A percentile compares a stretch with the other conserved stretches of the same genome.
Evolutionary conservation across 2,329 filamentous ascomycete genomes (phyloP).

Genomic region (Epichloe typhina): DNA sequence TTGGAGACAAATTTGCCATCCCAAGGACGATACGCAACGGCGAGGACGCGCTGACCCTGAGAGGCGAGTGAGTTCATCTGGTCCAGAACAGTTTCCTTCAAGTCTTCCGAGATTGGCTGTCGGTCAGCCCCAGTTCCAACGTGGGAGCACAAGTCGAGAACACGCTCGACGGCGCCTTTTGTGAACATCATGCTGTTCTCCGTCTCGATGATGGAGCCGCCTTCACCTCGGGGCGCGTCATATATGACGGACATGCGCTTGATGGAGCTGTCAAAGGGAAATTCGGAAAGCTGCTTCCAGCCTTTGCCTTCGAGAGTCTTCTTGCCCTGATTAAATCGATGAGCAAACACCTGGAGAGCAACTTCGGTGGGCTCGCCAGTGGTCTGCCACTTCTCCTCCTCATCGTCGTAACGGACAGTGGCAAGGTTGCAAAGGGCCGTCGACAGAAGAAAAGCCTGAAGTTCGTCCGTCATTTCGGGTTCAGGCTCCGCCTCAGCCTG

Average conservation of each 20-base stretch:
- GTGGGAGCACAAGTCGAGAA: slow-evolving; percentile 42
- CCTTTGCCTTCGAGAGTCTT: slow-evolving; percentile 35
- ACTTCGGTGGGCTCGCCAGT: slow-evolving; percentile 64
- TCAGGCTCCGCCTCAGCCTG: slow-evolving; percentile 21
- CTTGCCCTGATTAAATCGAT: slow-evolving; percentile 50
- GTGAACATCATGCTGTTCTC: slow-evolving; percentile 40
- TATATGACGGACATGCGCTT: slow-evolving; percentile 75
- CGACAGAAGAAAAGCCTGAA: slow-evolving; percentile 38
- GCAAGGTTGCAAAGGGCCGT: slow-evolving; percentile 53
- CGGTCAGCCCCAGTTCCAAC: slow-evolving; percentile 29
- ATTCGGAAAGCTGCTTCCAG: slow-evolving; percentile 56
- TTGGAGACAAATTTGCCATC: slow-evolving; percentile 33
- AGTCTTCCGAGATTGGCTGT: slow-evolving; percentile 34
- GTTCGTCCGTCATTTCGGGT: slow-evolving; percentile 34
- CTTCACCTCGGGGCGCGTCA: slow-evolving; percentile 30
- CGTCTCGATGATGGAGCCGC: slow-evolving; percentile 23
- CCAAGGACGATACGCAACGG: slow-evolving; percentile 51
- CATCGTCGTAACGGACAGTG: slow-evolving; percentile 42
- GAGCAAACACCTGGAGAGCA: slow-evolving; percentile 61
- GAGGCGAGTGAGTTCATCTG: slow-evolving; percentile 48
- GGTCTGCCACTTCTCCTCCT: slow-evolving; percentile 48
- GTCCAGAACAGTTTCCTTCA: slow-evolving; percentile 34
- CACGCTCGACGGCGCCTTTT: slow-evolving; percentile 49
- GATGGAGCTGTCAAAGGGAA: slow-evolving; percentile 65
- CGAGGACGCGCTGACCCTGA: slow-evolving; percentile 60